Base-by-base conservation (phyloP, 495 filamentous ascomycete species). In the Podospora pseudocomata region DNA sequence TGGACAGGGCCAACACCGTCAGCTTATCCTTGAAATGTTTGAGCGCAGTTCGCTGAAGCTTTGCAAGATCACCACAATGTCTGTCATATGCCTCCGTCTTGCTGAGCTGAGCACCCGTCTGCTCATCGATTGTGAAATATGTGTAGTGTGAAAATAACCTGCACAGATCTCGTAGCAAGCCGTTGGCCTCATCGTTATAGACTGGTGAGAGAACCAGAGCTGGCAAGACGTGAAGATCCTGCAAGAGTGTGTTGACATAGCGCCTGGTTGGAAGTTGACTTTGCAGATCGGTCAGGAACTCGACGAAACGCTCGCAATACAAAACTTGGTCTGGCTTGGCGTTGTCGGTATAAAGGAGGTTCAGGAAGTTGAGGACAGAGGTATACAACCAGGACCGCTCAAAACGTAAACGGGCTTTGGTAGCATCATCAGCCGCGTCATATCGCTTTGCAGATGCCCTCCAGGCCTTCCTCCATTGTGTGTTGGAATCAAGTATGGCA, bases 351-450 rank as follows among this genome's bases (percentile, higher is more conserved):
- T 94, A 92, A 26, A 98, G 76, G 67, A 88, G 83, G 64, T 87
- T 83, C 11, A 97, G 72, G 72, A 97, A 99, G 70, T 94, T 90
- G 63, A 97, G 78, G 1, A 95, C 80, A 75, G 97, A 85, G 18
- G 91, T 90, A 73, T 91, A 97, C 19, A 99, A 84, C 95, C 95
- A 99, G 60, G 91, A 89, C 62, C 96, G 87, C 79, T 99, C 95
- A 71, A 97, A 98, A 55, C 91, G 88, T 68, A 97, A 82, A 71
- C 90, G 89, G 49, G 89, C 88, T 74, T 96, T 91, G 3, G 85
- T 83, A 16, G 81, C 79, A 68, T 96, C 93, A 72, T 98, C 94
- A 62, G 90, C 92, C 9, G 90, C 87, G 64, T 98, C 94, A 72
- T 90, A 98, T 66, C 93, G 85, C 80, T 96, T 98, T 4, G 80